Conservation (phyloP, 2,329 filamentous ascomycete species). For the Trichoderma afroharzianum region DNA sequence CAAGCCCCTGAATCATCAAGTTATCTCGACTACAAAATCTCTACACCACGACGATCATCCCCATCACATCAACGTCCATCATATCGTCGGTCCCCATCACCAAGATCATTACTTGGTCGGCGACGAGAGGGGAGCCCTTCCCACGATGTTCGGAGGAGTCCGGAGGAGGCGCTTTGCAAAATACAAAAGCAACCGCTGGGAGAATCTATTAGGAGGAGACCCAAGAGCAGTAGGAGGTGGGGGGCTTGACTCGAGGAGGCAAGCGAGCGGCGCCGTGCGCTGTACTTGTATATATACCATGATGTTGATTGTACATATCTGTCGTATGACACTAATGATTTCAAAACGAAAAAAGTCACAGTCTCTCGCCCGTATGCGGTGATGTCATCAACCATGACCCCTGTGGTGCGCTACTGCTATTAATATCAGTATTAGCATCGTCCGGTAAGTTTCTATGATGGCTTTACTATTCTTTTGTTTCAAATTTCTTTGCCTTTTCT, state of each 20-base stretch:
- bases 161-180: conserved; percentile 43
- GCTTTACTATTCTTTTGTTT: neutral
- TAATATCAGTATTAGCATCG: neutral
- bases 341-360: conserved; percentile 4
- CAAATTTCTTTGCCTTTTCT: neutral
- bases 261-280: conserved; percentile 28
- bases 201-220: conserved; percentile 40
- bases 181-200: conserved; percentile 44
- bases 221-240: conserved; percentile 37
- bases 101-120: conserved; percentile 30
- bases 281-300: conserved; percentile 38
- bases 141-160: conserved; percentile 41
- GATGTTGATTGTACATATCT: conserved; percentile 36
- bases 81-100: conserved; percentile 30
- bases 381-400: conserved; percentile 15
- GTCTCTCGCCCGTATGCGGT: neutral
- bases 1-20: conserved; percentile 29
- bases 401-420: neutral
- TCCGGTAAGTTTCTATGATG: neutral
- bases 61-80: conserved; percentile 32
- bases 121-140: conserved; percentile 25
- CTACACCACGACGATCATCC: conserved; percentile 32
- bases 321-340: conserved; percentile 36
- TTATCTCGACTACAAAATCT: conserved; percentile 37
- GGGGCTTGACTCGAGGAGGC: conserved; percentile 36